phyloP scores from a whole-genome alignment of 495 filamentous ascomycete species.

The Neurospora terricola region DNA sequence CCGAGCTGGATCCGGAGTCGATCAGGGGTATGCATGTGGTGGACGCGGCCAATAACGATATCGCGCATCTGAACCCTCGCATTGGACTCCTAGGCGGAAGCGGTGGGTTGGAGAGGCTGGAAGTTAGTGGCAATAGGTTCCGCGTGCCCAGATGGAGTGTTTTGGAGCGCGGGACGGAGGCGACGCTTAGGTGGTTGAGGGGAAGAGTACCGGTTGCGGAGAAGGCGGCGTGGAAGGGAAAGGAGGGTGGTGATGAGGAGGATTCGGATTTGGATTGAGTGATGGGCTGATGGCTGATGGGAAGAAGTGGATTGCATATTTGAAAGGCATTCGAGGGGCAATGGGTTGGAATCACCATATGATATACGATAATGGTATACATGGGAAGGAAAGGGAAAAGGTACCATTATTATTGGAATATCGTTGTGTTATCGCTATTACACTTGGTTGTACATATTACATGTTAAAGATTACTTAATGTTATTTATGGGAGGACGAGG shows the following conservation, averaged over 20 bases:
- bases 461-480: neutral
- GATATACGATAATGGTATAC: neutral
- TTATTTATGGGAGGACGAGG: neutral
- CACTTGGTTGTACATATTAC: neutral
- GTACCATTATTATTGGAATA: neutral
- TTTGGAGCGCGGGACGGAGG: constrained; percentile 79
- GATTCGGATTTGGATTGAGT: constrained; percentile 27
- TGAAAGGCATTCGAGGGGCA: neutral
- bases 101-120: constrained; percentile 42
- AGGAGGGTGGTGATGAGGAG: constrained; percentile 21
- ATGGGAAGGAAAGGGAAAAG: neutral
- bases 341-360: neutral
- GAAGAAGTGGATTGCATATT: neutral
- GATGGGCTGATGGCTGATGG: neutral
- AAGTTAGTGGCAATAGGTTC: constrained; percentile 74
- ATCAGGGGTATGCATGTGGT: constrained; percentile 66
- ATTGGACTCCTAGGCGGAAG: constrained; percentile 61
- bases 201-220: constrained; percentile 65
- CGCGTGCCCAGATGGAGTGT: constrained; percentile 80
- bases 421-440: neutral
- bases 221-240: constrained; percentile 36
- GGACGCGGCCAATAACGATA: constrained; percentile 75
- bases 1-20: constrained; percentile 59
- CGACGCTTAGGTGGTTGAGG: constrained; percentile 72
- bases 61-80: constrained; percentile 63